A percentile compares a stretch with the other conserved stretches of the same genome.
Evolutionary conservation across 2,329 filamentous ascomycete genomes (phyloP).

Genomic region (Pseudogymnoascus sp.): DNA sequence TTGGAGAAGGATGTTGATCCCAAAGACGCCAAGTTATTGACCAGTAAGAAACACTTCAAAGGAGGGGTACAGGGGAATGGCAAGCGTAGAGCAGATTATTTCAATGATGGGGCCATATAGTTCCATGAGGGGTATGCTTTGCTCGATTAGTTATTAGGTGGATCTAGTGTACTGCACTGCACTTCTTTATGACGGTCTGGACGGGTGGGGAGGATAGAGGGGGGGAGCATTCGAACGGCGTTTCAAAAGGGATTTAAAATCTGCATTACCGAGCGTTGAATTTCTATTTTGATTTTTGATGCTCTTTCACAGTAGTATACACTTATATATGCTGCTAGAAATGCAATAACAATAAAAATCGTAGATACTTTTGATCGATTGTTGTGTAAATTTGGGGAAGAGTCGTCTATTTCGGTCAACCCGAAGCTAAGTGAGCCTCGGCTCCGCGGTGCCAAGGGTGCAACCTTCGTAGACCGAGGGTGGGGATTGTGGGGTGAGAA

Average conservation of each 20-base stretch:
- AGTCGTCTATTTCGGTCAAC: neutral
- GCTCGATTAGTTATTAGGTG: neutral
- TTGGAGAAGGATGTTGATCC: conserved; percentile 80
- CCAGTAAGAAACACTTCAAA: conserved; percentile 92
- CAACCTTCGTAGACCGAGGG: conserved; percentile 9
- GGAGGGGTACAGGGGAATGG: conserved; percentile 58
- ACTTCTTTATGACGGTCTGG: neutral
- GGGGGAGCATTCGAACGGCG: neutral
- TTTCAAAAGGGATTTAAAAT: conserved; percentile 8
- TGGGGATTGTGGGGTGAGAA: conserved; percentile 11
- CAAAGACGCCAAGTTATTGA: conserved; percentile 60
- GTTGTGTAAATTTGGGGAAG: neutral
- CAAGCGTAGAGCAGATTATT: conserved; percentile 33
- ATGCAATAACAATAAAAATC: conserved; percentile 9
- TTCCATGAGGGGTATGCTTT: conserved; percentile 1
- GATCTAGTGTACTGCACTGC: neutral
- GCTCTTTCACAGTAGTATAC: neutral
- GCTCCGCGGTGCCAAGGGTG: conserved; percentile 9
- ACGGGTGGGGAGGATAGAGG: neutral
- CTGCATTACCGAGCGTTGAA: conserved; percentile 4
- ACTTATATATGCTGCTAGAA: neutral
- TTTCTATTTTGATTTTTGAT: conserved; percentile 1
- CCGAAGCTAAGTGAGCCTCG: conserved; percentile 7
- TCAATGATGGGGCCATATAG: conserved; percentile 25
- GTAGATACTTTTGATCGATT: neutral